Evolutionary conservation across 306 rosid species (phyloP), one percentile per base, ranked within the genome.

Genomic region (Nissolia schottii): DNA sequence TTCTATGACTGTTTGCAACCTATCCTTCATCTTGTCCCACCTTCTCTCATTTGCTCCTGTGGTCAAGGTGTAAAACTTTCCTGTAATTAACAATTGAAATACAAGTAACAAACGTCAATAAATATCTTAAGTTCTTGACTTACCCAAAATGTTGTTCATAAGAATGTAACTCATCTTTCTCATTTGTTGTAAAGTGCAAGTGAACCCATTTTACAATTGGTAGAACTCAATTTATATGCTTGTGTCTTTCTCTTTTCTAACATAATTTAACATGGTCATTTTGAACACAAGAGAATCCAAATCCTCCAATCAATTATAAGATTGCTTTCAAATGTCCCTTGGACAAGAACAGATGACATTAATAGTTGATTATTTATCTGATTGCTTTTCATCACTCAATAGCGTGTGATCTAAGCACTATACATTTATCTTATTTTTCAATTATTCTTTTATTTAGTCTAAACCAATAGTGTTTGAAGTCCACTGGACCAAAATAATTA

Each of bases 21-120:
- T 91, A 54, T 95, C 97, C 82, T 92, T 89, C 96, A 95, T 92
- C 82, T 95, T 95, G 14, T 70, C 90, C 99, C 99, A 95, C 80
- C 99, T 85, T 79, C 99, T 91, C 84, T 95, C 90, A 65, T 92
- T 92, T 35, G 96, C 87, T 64, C 99, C 97, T 0, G 96, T 95
- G 0, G 97, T 95, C 79, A 89, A 63, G 0, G 97, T 89, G 88
- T 86, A 95, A 80, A 95, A 92, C 64, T 72, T 91, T n/a, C 99
- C 99, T 95, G 85, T 86, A 82, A 83, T 23, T 28, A 2, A 45
- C 35, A 32, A 64, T 58, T 41, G n/a, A 20, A 19, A 43, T 45
- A 14, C 8, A 55, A 37, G 70, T 32, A 28, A 31, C 46, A 64
- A 61, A 25, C 15, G 8, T 7, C 4, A 29, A 58, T 35, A 34